Evolutionary conservation across 768 basidiomycete genomes (phyloP).

Genomic region (Guyanaporus albipodus): DNA sequence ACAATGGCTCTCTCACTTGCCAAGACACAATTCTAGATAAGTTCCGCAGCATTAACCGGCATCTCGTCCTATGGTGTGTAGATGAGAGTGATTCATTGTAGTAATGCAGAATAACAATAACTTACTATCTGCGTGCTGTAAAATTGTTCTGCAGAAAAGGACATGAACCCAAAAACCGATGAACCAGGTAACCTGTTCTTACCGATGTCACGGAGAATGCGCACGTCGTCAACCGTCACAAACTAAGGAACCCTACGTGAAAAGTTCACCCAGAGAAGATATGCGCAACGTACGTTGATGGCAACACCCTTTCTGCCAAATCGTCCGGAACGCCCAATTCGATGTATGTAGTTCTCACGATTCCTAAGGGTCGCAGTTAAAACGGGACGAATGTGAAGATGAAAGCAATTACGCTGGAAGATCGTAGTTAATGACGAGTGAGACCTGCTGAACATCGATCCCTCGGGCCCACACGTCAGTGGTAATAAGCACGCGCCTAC

Average conservation of each 20-base stretch:
- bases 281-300: conserved; percentile 73
- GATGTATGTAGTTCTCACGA: conserved; percentile 99
- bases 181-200: conserved; percentile 26
- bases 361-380: conserved; percentile 47
- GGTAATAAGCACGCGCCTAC: conserved; percentile 87
- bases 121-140: conserved; percentile 91
- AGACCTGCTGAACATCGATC: conserved; percentile 98
- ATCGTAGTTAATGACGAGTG: conserved; percentile 96
- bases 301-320: conserved; percentile 99
- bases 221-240: conserved; percentile 93
- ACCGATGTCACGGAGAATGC: conserved; percentile 96
- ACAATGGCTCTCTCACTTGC: conserved; percentile 1
- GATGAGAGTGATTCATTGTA: conserved; percentile 18
- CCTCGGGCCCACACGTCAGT: conserved; percentile 98
- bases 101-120: conserved; percentile 21
- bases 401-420: conserved; percentile 69
- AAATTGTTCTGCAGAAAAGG: conserved; percentile 69
- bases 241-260: conserved; percentile 48
- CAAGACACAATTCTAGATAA: conserved; percentile 56
- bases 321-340: conserved; percentile 97
- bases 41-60: conserved; percentile 97
- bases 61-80: conserved; percentile 78
- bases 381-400: conserved; percentile 3
- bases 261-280: conserved; percentile 5
- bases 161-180: conserved; percentile 10